Evolutionary conservation across 2,329 filamentous ascomycete species (phyloP).

Genomic region (Colletotrichum eleusines): DNA sequence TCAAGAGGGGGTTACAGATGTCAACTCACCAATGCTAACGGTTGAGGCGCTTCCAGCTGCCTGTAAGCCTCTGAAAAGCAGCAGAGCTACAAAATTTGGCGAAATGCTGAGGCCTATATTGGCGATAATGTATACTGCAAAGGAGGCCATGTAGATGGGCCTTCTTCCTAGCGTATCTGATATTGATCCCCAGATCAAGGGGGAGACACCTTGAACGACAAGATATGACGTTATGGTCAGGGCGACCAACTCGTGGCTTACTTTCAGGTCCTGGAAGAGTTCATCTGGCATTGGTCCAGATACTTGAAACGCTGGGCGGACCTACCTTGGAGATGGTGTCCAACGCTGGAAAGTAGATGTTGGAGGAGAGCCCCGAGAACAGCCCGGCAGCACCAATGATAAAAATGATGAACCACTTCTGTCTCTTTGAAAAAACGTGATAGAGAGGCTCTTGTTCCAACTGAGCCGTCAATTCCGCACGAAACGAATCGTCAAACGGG

Average conservation of each 20-base stretch:
- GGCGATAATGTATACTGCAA: slow-evolving; percentile 60
- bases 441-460: slow-evolving; percentile 42
- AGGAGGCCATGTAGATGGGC: slow-evolving; percentile 58
- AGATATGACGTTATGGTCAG: slow-evolving; percentile 62
- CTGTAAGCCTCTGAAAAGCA: slow-evolving; percentile 61
- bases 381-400: slow-evolving; percentile 63
- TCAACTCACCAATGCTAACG: slow-evolving; percentile 57
- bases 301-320: not conserved
- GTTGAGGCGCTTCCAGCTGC: slow-evolving; percentile 61
- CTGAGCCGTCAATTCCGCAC: not conserved
- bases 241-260: slow-evolving; percentile 50
- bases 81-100: slow-evolving; percentile 56
- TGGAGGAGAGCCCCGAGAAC: slow-evolving; percentile 65
- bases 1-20: not conserved
- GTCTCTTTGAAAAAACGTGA: slow-evolving; percentile 51
- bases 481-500: slow-evolving; percentile 16
- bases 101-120: slow-evolving; percentile 60
- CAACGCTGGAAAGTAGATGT: slow-evolving; percentile 63
- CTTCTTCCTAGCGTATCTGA: slow-evolving; percentile 61
- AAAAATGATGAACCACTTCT: slow-evolving; percentile 61
- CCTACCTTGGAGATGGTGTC: slow-evolving; percentile 52
- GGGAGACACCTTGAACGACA: slow-evolving; percentile 63
- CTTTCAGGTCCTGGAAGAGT: slow-evolving; percentile 46
- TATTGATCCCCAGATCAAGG: slow-evolving; percentile 61
- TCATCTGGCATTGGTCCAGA: not conserved